Base-by-base conservation (phyloP, 1,139 yeast genomes). In the Hansenula lynferdii region DNA sequence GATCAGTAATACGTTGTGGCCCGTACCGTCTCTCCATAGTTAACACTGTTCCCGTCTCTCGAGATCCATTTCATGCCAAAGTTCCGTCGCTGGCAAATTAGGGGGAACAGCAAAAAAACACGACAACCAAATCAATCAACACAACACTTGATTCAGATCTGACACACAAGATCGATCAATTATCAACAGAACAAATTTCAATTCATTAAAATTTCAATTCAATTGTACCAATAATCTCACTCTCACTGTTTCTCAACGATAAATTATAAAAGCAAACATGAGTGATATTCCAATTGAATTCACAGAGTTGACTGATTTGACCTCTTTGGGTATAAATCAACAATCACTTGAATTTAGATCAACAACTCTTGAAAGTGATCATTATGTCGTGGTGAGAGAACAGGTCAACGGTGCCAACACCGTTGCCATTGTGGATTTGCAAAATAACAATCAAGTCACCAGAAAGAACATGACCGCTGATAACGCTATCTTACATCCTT, bases 401-500 rank as follows among this genome's bases (percentile, higher is more conserved):
- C 69, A 78, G 27, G 71, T 80, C 37, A 79, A 81, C 43, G 70
- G 72, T 38, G 89, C 94, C 46, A 89, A 87, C 64, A 75, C 92
- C 11, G 98, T 94, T 40, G 96, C 96, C 37, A 92, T 94, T 54
- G 78, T 94, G 49, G 92, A 92, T 60, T 73, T 92, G 58, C 72
- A 77, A 49, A 80, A 86, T 39, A 80, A 80, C 67, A 78, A 79
- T 58, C 75, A 79, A 53, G 81, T 86, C 51, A 78, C 80, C 23
- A 80, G 95, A 57, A 90, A 94, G 67, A 85, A 85, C 62, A 94
- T 94, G 96, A 78, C 87, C 41, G 99, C 98, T 36, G 99, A 94
- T 65, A 85, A 90, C 49, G 97, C 97, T 37, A 92, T 94, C 58
- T 83, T 94, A 95, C 96, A 90, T 62, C 97, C 98, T 15, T 61